Conservation (phyloP, 2,329 filamentous ascomycete species). For the Exophiala oligosperma region DNA sequence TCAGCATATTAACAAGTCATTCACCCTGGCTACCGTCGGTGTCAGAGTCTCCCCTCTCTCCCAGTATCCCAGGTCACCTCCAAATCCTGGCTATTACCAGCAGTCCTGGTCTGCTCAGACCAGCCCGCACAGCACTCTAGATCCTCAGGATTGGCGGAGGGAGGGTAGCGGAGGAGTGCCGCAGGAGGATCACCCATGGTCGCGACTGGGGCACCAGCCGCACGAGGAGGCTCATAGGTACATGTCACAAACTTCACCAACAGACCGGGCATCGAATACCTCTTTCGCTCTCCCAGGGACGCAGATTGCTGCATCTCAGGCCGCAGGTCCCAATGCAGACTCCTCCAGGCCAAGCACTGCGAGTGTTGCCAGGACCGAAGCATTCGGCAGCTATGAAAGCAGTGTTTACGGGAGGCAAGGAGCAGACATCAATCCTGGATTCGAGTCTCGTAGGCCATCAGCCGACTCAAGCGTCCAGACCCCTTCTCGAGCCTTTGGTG, state of each 20-base stretch:
- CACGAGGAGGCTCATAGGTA: slow-evolving; percentile 26
- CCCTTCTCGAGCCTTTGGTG: slow-evolving; percentile 37
- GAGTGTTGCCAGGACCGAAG: slow-evolving; percentile 17
- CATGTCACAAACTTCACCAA: slow-evolving; percentile 28
- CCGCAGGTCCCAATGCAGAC: slow-evolving; percentile 8
- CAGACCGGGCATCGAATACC: slow-evolving; percentile 17
- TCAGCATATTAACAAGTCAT: slow-evolving; percentile 1
- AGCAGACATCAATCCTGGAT: slow-evolving; percentile 9
- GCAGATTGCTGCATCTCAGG: slow-evolving; percentile 4
- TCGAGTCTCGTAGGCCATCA: slow-evolving; percentile 13
- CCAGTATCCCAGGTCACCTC: slow-evolving; percentile 21
- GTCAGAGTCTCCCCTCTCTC: slow-evolving; percentile 20
- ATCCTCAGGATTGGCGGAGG: slow-evolving; percentile 20
- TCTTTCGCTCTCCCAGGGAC: slow-evolving; percentile 14
- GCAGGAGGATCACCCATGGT: slow-evolving; percentile 26
- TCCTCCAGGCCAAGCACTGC: slow-evolving; percentile 22
- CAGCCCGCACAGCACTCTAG: slow-evolving; percentile 10
- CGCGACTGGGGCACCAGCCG: slow-evolving; percentile 21
- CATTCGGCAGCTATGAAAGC: slow-evolving; percentile 17
- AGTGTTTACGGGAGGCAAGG: slow-evolving; percentile 2
- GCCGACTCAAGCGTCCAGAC: slow-evolving; percentile 17
- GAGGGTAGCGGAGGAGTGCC: slow-evolving; percentile 24
- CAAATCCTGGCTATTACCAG: slow-evolving; percentile 14
- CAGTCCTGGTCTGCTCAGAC: slow-evolving; percentile 11
- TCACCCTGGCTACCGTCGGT: slow-evolving; percentile 25